Conservation (phyloP, 495 filamentous ascomycete species). For the Beverwykella pulmonaria region DNA sequence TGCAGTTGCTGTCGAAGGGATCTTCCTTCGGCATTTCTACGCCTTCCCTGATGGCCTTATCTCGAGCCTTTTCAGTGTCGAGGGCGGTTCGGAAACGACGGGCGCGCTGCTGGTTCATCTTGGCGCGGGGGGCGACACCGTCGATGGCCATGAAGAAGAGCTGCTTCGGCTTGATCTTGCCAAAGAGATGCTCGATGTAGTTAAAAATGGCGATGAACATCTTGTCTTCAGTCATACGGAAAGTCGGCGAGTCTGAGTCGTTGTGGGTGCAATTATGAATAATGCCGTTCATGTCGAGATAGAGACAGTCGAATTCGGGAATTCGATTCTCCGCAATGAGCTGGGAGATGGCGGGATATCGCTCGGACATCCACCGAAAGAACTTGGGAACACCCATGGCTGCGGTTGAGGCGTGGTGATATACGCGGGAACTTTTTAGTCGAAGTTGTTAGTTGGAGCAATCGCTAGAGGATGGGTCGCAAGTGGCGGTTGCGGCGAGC, state of each 20-base stretch:
- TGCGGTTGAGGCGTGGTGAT: constrained; percentile 8
- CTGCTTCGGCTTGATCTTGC: constrained; percentile 97
- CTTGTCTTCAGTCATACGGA: constrained; percentile 93
- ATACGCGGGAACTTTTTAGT: constrained; percentile 1
- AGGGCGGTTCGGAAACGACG: constrained; percentile 93
- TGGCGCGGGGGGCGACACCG: constrained; percentile 94
- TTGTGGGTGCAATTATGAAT: constrained; percentile 99
- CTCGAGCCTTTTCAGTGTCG: constrained; percentile 83
- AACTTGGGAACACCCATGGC: constrained; percentile 93
- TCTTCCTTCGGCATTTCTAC: constrained; percentile 93
- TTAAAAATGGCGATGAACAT: constrained; percentile 99
- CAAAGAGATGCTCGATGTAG: constrained; percentile 98
- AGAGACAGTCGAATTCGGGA: constrained; percentile 97
- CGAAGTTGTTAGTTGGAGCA: not conserved
- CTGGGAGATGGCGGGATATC: constrained; percentile 98
- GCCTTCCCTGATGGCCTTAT: constrained; percentile 87
- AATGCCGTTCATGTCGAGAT: constrained; percentile 99
- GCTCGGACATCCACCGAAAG: constrained; percentile 94
- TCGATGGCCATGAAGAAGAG: constrained; percentile 99
- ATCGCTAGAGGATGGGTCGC: not conserved
- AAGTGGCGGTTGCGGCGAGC: not conserved
- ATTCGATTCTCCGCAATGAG: constrained; percentile 99
- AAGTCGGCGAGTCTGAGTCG: constrained; percentile 84
- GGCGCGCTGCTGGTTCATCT: constrained; percentile 99
- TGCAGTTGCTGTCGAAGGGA: constrained; percentile 98